These are phyloP conservation scores for Pyracantha coccinea DNA, from an alignment of 331 rosid species.

Conservation along the genomic window DNA sequence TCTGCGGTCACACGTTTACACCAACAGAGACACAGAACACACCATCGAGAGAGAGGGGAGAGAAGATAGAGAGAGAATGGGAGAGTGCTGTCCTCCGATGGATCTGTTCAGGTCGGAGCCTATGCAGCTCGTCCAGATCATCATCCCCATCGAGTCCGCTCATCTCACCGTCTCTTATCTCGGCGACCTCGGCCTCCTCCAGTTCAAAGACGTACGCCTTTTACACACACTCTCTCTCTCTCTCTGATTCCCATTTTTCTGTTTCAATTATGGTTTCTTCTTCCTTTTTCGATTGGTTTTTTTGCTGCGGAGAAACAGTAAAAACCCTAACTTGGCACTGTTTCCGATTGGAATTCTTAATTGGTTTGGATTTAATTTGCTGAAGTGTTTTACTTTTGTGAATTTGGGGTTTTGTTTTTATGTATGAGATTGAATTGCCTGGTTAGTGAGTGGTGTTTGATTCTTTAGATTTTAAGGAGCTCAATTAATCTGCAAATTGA, in stretches of 20 bases:
- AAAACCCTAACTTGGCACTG: slow-evolving; percentile 23
- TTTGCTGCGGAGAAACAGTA: neutral
- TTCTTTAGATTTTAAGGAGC: neutral
- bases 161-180: slow-evolving; percentile 82
- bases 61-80: slow-evolving; percentile 15
- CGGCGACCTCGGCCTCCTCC: slow-evolving; percentile 90
- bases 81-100: slow-evolving; percentile 92
- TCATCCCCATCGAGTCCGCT: slow-evolving; percentile 93
- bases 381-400: neutral
- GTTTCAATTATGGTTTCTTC: neutral
- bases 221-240: neutral
- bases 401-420: slow-evolving; percentile 1
- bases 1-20: neutral
- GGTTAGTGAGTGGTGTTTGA: neutral
- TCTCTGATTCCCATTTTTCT: neutral
- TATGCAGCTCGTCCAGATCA: slow-evolving; percentile 96
- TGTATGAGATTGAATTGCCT: neutral
- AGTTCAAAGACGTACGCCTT: slow-evolving; percentile 78
- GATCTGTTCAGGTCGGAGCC: slow-evolving; percentile 97
- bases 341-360: neutral
- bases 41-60: too few relatives aligned
- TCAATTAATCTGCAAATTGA: neutral
- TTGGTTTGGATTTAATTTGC: neutral
- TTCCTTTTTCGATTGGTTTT: neutral
- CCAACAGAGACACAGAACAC: neutral